A percentile compares a stretch with the other conserved stretches of the same genome.
phyloP scores from a whole-genome alignment of 805 yeast species.

The Scheffersomyces amazonensis region DNA sequence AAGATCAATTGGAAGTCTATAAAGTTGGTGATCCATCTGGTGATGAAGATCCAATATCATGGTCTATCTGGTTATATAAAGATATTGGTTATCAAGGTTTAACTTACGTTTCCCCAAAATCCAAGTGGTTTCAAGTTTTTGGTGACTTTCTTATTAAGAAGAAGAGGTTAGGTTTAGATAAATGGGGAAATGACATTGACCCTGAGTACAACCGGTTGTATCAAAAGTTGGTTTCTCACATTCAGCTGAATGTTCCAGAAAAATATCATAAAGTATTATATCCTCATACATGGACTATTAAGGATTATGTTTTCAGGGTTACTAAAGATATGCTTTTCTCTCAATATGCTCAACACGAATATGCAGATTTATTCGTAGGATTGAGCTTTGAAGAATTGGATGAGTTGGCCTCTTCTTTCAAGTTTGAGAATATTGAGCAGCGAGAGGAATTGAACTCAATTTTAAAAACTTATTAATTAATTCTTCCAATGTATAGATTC shows the following conservation, averaged over 20 bases:
- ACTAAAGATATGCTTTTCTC: conserved; percentile 41
- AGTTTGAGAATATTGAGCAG: conserved; percentile 41
- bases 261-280: conserved; percentile 35
- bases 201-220: conserved; percentile 35
- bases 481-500: too few relatives aligned
- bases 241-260: conserved; percentile 37
- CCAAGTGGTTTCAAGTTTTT: conserved; percentile 40
- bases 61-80: conserved; percentile 54
- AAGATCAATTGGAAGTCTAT: conserved; percentile 44
- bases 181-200: conserved; percentile 47
- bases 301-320: conserved; percentile 34
- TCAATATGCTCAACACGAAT: conserved; percentile 43
- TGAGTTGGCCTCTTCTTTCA: conserved; percentile 47
- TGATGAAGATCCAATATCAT: conserved; percentile 39
- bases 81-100: conserved; percentile 52
- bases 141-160: conserved; percentile 42
- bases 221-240: conserved; percentile 30
- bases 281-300: conserved; percentile 36
- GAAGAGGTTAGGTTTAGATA: conserved; percentile 42
- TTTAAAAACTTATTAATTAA: conserved; percentile 9
- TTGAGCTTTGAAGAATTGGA: conserved; percentile 44
- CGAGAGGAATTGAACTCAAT: conserved; percentile 39
- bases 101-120: conserved; percentile 42
- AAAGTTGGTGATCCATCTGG: conserved; percentile 46
- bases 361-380: conserved; percentile 40